Evolutionary conservation across 768 basidiomycete genomes (phyloP), one percentile per base, ranked within the genome.

Genomic region (Tulasnella sp.): DNA sequence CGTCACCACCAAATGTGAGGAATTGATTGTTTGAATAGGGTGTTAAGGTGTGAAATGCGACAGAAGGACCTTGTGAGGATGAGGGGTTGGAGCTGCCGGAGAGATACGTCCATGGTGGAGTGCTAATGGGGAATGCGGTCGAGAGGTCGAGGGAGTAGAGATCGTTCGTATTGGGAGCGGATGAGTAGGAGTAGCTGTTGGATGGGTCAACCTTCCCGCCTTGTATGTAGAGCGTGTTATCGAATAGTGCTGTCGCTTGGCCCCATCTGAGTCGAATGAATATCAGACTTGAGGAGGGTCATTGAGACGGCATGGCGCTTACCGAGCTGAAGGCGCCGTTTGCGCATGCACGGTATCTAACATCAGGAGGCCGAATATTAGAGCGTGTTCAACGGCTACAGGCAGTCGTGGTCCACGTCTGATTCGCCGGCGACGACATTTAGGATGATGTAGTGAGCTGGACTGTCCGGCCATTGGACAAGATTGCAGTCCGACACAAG

Each of bases 31-130:
- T 70, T 56, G 80, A 78, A 71, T 80, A 78, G 3, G 83, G 79
- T 15, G 86, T 84, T 44, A 92, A 72, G 1, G 85, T 81, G 67
- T 91, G 86, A 85, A 87, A 92, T 10, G 85, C 80, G 10, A 91
- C 73, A 7, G 79, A 70, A 22, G 87, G 87, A 0, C 80, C 79
- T 57, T 78, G 75, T 0, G 76, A 70, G 3, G 74, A 66, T 4
- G 74, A 68, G 3, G 72, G 68, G 62, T 78, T 77, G 1, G 71
- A 65, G 30, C 77, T 73, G 58, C 73, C 74, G 53, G 74, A 74
- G 55, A 86, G 63, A 53, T 83, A 76, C 38, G 76, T 64, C 85
- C 87, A 91, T 12, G 87, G 85, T 0, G 88, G 82, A 1, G 76
- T 77, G 0, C 76, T 73, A n/a, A 75, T 66, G 45, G 75, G 63